A percentile compares a stretch with the other conserved stretches of the same genome.
These are phyloP conservation scores for Pisolithus thermaeus DNA, from an alignment of 1,284 basidiomycete genomes.

Conservation along the genomic window DNA sequence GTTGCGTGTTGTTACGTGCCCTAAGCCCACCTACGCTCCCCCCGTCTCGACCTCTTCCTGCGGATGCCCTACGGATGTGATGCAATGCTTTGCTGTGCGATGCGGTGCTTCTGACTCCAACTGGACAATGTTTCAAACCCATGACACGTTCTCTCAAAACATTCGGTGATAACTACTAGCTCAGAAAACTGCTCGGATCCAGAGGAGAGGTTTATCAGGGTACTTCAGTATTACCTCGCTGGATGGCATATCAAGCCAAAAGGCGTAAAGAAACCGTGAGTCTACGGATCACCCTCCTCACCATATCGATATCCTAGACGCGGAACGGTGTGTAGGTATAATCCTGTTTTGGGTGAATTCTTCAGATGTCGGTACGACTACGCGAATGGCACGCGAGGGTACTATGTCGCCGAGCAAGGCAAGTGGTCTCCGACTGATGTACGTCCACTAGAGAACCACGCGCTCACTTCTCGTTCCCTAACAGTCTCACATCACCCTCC, in stretches of 20 bases:
- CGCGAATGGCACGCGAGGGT: conserved; percentile 84
- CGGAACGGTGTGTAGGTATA: conserved; percentile 58
- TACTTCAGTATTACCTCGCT: conserved; percentile 94
- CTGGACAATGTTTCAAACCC: background rate
- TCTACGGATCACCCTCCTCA: conserved; percentile 15
- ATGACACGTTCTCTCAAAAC: conserved; percentile 5
- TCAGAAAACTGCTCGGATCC: conserved; percentile 73
- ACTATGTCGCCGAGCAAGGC: conserved; percentile 98
- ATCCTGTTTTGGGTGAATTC: conserved; percentile 95
- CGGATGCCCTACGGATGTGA: background rate
- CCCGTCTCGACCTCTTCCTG: background rate
- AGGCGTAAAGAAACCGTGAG: conserved; percentile 98
- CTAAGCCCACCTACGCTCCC: conserved; percentile 10
- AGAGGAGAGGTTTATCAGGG: conserved; percentile 88
- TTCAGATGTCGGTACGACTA: conserved; percentile 97
- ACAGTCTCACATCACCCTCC: conserved; percentile 92
- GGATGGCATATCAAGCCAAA: conserved; percentile 99
- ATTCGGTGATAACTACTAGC: conserved; percentile 32
- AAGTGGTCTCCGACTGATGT: conserved; percentile 6
- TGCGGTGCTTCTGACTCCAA: background rate
- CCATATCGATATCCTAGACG: conserved; percentile 1
- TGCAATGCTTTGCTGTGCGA: background rate
- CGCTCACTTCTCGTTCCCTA: conserved; percentile 6
- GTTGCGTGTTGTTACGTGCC: conserved; percentile 12
- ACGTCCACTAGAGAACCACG: background rate